Evolutionary conservation across 768 basidiomycete genomes (phyloP).

Genomic region (Gloeopeniophorella convolvens): DNA sequence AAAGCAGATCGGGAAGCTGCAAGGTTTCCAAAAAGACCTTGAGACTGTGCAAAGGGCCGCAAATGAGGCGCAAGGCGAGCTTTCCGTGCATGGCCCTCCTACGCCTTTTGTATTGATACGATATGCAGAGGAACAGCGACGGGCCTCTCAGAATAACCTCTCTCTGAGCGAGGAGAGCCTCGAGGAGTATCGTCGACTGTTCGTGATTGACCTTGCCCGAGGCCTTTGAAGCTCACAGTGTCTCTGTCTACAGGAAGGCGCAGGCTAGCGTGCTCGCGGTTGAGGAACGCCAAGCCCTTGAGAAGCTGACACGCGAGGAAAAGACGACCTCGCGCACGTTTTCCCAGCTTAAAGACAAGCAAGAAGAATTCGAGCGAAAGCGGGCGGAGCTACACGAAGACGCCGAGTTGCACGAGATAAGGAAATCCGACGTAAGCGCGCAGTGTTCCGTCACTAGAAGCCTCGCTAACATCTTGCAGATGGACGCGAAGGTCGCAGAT

Average conservation of each 20-base stretch:
- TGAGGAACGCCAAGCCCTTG: slow-evolving; percentile 81
- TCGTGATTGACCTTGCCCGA: too few species aligned
- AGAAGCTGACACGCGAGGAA: slow-evolving; percentile 74
- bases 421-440: slow-evolving; percentile 50
- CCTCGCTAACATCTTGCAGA: slow-evolving; percentile 30
- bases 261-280: slow-evolving; percentile 74
- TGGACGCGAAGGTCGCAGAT: slow-evolving; percentile 52
- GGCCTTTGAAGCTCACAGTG: slow-evolving; percentile 2
- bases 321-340: slow-evolving; percentile 65
- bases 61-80: slow-evolving; percentile 70
- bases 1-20: slow-evolving; percentile 46
- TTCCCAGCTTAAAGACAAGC: slow-evolving; percentile 59
- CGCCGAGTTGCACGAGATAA: slow-evolving; percentile 37
- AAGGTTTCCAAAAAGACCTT: slow-evolving; percentile 57
- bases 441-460: background rate
- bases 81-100: background rate
- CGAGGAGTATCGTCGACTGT: slow-evolving; percentile 83
- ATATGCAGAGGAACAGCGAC: slow-evolving; percentile 62
- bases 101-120: slow-evolving; percentile 12
- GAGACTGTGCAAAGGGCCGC: slow-evolving; percentile 60
- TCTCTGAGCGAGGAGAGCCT: slow-evolving; percentile 79
- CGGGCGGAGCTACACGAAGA: slow-evolving; percentile 53
- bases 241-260: slow-evolving; percentile 52
- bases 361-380: slow-evolving; percentile 57
- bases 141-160: slow-evolving; percentile 64